phyloP scores from a whole-genome alignment of 352 stramenopile genomes.

The Stephanocyclus meneghinianus region DNA sequence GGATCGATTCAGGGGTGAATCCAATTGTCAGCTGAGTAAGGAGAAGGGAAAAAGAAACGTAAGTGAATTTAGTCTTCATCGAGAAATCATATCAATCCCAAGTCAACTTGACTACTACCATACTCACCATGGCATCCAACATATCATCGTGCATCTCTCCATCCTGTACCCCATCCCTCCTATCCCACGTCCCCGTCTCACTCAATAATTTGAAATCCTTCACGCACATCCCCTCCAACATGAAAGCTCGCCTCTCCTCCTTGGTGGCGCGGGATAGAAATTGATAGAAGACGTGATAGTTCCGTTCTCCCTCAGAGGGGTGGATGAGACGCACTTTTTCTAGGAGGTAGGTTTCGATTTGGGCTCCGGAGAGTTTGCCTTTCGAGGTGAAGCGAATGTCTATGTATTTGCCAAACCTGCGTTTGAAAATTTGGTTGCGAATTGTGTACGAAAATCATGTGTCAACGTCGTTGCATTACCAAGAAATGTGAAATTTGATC shows the following conservation, averaged over 20 bases:
- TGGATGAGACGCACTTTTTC: constrained; percentile 86
- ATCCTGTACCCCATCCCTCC: constrained; percentile 71
- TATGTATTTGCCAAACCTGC: constrained; percentile 85
- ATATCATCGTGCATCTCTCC: constrained; percentile 10
- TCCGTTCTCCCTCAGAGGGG: constrained; percentile 71
- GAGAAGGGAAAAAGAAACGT: background rate
- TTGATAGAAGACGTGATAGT: constrained; percentile 96
- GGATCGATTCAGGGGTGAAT: constrained; percentile 60
- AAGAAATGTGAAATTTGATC: constrained; percentile 21
- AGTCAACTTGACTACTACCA: too few relatives aligned
- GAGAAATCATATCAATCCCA: background rate
- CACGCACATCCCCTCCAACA: constrained; percentile 66
- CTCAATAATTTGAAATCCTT: constrained; percentile 88
- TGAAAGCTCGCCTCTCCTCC: constrained; percentile 74
- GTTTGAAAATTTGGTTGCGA: too few relatives aligned
- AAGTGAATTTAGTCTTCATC: background rate
- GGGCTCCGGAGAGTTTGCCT: constrained; percentile 64
- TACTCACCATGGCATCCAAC: constrained; percentile 5
- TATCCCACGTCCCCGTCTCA: constrained; percentile 82
- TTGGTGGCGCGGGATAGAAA: constrained; percentile 84
- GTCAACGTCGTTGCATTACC: too few relatives aligned
- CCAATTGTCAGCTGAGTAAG: constrained; percentile 66
- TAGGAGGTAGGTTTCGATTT: constrained; percentile 55
- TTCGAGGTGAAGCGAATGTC: constrained; percentile 64
- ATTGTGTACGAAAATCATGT: too few relatives aligned